phyloP scores from a whole-genome alignment of 148 eudicot species.

The Rheum nobile region DNA sequence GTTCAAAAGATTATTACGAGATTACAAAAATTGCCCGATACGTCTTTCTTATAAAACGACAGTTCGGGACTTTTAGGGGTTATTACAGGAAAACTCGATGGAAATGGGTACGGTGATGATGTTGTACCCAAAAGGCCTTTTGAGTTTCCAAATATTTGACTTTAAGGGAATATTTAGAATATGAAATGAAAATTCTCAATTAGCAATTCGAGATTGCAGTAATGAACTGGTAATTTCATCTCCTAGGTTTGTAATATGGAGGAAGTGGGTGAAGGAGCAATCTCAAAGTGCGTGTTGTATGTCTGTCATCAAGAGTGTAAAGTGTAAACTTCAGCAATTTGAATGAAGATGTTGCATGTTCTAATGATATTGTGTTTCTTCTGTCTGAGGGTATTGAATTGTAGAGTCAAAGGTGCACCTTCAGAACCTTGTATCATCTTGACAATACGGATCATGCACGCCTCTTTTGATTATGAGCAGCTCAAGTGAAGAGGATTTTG shows the following conservation, averaged over 20 bases:
- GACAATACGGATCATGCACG: slow-evolving; percentile 48
- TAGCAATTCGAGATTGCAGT: too few species aligned
- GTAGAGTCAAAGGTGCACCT: slow-evolving; percentile 51
- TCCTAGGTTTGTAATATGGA: slow-evolving; percentile 74
- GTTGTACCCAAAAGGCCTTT: too few species aligned
- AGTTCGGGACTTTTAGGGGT: too few species aligned
- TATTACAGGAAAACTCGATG: too few species aligned
- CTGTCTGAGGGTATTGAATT: slow-evolving; percentile 45
- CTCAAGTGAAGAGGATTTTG: slow-evolving; percentile 19
- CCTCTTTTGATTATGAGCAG: slow-evolving; percentile 63
- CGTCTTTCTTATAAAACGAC: too few species aligned
- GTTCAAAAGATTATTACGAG: too few species aligned
- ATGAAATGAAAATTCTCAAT: too few species aligned
- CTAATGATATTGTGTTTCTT: slow-evolving; percentile 53
- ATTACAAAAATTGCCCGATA: too few species aligned
- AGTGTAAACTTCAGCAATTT: slow-evolving; percentile 25
- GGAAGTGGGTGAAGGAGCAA: slow-evolving; percentile 38
- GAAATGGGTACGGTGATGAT: too few species aligned
- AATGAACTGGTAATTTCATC: slow-evolving; percentile 44
- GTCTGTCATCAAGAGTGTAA: slow-evolving; percentile 60
- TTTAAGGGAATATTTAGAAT: too few species aligned
- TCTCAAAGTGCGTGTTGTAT: slow-evolving; percentile 43
- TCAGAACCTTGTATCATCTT: slow-evolving; percentile 36
- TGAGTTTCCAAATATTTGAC: too few species aligned
- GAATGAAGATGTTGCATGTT: slow-evolving; percentile 35